phyloP scores from a whole-genome alignment of 495 filamentous ascomycete genomes.

The Neurospora sp. region DNA sequence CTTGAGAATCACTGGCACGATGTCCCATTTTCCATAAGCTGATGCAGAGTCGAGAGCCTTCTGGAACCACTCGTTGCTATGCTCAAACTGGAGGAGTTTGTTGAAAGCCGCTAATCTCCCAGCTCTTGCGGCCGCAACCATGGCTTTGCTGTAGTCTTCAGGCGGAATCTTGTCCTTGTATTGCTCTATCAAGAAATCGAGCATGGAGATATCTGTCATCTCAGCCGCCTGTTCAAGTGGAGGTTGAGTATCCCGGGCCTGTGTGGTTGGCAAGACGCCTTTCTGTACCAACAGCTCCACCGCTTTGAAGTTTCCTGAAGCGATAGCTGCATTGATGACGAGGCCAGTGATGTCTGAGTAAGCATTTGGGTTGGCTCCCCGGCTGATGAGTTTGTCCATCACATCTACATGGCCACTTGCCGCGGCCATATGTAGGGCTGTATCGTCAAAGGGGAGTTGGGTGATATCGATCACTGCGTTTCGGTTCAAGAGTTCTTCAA shows the following conservation, averaged over 20 bases:
- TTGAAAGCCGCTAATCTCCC: background rate
- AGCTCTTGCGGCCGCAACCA: slow-evolving; percentile 3
- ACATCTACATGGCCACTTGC: slow-evolving; percentile 20
- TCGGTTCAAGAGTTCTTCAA: slow-evolving; percentile 22
- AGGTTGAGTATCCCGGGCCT: slow-evolving; percentile 13
- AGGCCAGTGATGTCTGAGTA: slow-evolving; percentile 17
- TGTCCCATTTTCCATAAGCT: background rate
- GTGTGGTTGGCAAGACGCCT: slow-evolving; percentile 16
- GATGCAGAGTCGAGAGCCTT: background rate
- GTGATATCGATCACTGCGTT: slow-evolving; percentile 24
- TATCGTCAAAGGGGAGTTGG: slow-evolving; percentile 14
- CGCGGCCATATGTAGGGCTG: slow-evolving; percentile 29
- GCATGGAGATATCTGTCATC: slow-evolving; percentile 22
- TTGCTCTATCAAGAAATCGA: slow-evolving; percentile 19
- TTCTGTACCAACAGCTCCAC: slow-evolving; percentile 24
- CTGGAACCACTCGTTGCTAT: background rate
- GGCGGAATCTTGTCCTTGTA: slow-evolving; percentile 12
- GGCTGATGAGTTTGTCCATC: slow-evolving; percentile 22
- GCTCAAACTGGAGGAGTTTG: background rate
- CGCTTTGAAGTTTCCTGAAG: slow-evolving; percentile 20
- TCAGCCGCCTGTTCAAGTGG: slow-evolving; percentile 21
- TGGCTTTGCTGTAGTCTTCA: slow-evolving; percentile 12
- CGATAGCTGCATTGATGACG: slow-evolving; percentile 26
- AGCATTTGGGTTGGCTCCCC: slow-evolving; percentile 23
- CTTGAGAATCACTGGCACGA: background rate